Percentiles rank a stretch among this genome's conserved stretches.
Conservation (phyloP, 2,329 filamentous ascomycete genomes). For the Phialophora expanda region DNA sequence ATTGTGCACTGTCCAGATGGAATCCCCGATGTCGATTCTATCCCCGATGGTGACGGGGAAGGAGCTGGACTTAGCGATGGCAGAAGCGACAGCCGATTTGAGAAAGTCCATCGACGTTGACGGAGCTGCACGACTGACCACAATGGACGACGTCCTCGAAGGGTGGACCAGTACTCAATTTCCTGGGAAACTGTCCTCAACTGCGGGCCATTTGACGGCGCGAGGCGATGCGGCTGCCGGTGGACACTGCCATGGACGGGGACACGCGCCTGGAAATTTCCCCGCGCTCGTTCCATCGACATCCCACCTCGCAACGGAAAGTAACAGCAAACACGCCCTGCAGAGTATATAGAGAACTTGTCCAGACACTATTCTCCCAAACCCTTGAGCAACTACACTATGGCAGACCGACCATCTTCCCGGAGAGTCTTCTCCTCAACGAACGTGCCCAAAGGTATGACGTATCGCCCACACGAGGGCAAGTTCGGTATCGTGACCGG, state of each 20-base stretch:
- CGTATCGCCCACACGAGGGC: constrained; percentile 62
- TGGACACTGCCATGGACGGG: not conserved
- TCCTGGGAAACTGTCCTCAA: constrained; percentile 15
- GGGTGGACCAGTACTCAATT: not conserved
- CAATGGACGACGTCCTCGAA: not conserved
- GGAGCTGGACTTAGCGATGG: constrained; percentile 90
- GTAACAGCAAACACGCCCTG: not conserved
- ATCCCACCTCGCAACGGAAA: not conserved
- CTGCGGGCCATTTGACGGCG: constrained; percentile 23
- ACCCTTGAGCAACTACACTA: not conserved
- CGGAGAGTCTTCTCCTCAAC: constrained; percentile 33
- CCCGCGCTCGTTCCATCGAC: constrained; percentile 24
- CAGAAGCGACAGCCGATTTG: constrained; percentile 95
- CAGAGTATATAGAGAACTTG: not conserved
- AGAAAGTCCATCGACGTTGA: constrained; percentile 81
- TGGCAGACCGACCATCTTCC: constrained; percentile 26
- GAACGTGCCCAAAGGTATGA: constrained; percentile 28
- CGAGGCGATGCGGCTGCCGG: not conserved
- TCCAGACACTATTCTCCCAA: not conserved
- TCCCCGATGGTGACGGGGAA: constrained; percentile 95
- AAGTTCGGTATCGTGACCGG: constrained; percentile 82
- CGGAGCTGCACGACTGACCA: not conserved
- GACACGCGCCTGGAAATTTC: constrained; percentile 23
- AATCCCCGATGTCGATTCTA: constrained; percentile 86
- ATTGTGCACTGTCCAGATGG: constrained; percentile 96